Conservation (phyloP, 1,284 basidiomycete species). For the Apiotrichum akiyoshidainum region DNA sequence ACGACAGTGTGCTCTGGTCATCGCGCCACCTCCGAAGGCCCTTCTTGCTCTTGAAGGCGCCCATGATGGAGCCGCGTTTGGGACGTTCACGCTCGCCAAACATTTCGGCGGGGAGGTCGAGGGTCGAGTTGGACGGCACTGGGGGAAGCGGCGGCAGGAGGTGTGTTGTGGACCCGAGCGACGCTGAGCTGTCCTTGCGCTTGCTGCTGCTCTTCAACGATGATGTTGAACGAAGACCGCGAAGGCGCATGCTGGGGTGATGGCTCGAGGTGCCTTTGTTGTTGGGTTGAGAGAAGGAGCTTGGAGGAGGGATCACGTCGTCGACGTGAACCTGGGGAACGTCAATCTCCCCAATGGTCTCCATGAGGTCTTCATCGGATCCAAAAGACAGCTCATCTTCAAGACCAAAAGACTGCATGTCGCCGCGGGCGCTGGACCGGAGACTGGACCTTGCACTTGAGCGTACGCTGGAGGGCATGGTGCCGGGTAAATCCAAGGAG, state of each 20-base stretch:
- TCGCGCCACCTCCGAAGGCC: conserved; percentile 20
- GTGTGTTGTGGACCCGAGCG: conserved; percentile 12
- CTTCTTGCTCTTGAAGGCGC: conserved; percentile 28
- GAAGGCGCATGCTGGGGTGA: not conserved
- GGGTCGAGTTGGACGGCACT: conserved; percentile 24
- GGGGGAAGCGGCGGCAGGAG: conserved; percentile 17
- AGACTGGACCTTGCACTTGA: conserved; percentile 7
- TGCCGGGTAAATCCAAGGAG: not conserved
- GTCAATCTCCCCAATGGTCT: conserved; percentile 33
- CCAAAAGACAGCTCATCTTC: conserved; percentile 44
- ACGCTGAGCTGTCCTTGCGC: not conserved
- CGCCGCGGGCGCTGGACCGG: conserved; percentile 7
- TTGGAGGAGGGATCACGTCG: not conserved
- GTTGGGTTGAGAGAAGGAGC: not conserved
- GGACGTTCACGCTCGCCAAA: conserved; percentile 14
- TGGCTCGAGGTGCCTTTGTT: not conserved
- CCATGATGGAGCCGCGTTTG: conserved; percentile 30
- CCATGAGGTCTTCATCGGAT: conserved; percentile 40
- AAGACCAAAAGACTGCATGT: conserved; percentile 30
- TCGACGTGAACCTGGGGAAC: not conserved
- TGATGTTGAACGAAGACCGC: conserved; percentile 3
- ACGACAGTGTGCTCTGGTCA: conserved; percentile 12
- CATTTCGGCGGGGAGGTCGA: conserved; percentile 25
- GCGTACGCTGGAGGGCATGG: conserved; percentile 1
- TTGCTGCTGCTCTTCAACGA: conserved; percentile 11